Base-by-base conservation (phyloP, 164 flowering plant species). In the Cinnamomum chago region DNA sequence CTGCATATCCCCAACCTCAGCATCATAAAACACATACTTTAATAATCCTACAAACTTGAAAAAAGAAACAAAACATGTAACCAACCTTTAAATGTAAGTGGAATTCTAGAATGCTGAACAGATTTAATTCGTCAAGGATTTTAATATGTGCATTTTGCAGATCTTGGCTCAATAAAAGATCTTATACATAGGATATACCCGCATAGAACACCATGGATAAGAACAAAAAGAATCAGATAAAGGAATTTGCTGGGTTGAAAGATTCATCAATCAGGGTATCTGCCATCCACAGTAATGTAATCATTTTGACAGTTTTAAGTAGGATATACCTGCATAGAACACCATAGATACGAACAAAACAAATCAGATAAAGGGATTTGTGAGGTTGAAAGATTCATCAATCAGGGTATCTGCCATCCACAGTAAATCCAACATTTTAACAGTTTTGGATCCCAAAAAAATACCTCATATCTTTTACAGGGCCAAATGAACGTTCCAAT, bases 181-280 rank as follows among this genome's bases (percentile, higher is more conserved):
- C 94, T 96, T 81, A 94, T 55, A 96, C 98, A 96, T 96, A 20
- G 99, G 99, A 85, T 91, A 96, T 4, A 96, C 98, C 99, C 93
- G 88, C 6, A 25, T 2, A 60, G 7, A 62, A 75, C 23, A 67
- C 50, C 18, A 47, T 17, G 60, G 25, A 27, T 12, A 24, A 18
- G 33, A 30, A 30, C 0, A 5, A 30, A n/a, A 5, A 52, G 25
- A n/a, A 24, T 6, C 14, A n/a, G 14, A 20, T 22, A 62, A 13
- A 62, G 25, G 66, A 62, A 24, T 30, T 66, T 52, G 58, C 4
- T 17, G 18, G 58, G 5, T 17, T 52, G 18, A 52, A 52, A 55
- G 60, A 55, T 55, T 55, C 60, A 55, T 55, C 18, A 15, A 17
- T 55, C 60, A 55, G 18, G 17, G 60, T 18, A 17, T 55, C 60